Evolutionary conservation across 192 early-diverging fungal species (phyloP).

Genomic region (Borealophlyctis nickersoniae): DNA sequence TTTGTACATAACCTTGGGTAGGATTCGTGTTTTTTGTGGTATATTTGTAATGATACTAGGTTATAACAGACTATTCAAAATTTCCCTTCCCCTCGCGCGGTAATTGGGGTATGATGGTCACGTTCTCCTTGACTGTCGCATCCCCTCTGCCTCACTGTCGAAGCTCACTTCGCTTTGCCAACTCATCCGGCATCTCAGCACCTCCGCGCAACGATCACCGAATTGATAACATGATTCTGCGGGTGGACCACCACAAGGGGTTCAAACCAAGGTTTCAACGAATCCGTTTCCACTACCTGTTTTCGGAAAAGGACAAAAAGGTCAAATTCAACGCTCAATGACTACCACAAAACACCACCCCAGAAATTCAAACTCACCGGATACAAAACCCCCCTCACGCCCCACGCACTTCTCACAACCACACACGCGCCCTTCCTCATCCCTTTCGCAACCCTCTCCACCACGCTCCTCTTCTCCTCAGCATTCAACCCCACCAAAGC

Average conservation of each 20-base stretch:
- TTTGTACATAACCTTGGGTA: no score
- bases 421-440: conserved; percentile 11
- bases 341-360: no score
- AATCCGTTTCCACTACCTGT: conserved; percentile 6
- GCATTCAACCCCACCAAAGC: conserved; percentile 11
- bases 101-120: no score
- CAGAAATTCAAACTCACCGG: conserved; percentile 9
- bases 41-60: no score
- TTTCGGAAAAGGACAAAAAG: no score
- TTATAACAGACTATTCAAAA: no score
- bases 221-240: conserved; percentile 21
- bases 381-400: conserved; percentile 6
- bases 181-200: background rate
- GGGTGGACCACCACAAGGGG: conserved; percentile 12
- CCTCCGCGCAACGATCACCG: conserved; percentile 15
- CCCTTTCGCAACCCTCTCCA: background rate
- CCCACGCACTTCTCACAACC: conserved; percentile 12
- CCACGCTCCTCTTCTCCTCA: background rate
- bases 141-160: no score
- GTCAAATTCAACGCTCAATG: no score
- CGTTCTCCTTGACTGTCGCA: no score
- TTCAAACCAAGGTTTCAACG: conserved; percentile 5
- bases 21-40: no score
- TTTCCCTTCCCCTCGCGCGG: no score
- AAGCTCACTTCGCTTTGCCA: background rate